Evolutionary conservation across 176 grass and related monocot species (phyloP), one percentile per base, ranked within the genome.

Genomic region (Oropetium thomaeum): DNA sequence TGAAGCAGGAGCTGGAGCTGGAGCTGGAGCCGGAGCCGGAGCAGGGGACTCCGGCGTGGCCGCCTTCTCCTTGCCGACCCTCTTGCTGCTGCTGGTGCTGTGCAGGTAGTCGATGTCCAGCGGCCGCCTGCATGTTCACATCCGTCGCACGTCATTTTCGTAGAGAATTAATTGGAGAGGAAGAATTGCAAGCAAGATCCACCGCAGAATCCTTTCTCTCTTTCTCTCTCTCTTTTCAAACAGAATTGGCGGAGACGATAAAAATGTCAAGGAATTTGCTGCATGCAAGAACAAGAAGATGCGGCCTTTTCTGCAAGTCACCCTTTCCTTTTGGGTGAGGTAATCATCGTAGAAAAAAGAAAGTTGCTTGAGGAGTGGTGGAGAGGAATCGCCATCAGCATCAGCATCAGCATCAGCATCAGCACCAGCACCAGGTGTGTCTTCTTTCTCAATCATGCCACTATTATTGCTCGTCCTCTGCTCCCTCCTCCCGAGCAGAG

Each of bases 91-190:
- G 81, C 76, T 92, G 71, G 79, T 84, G 69, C 89, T 90, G 75
- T 87, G 86, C 8, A 95, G 84, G 82, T 87, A 95, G 71, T 95
- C 96, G 79, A 99, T 92, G 79, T 99, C 96, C 13, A 99, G 82
- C 20, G 96, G 96, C 33, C 96, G 84, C 96, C 96, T 99, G 51
- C 53, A 74, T 7, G 47, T 48, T 1, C 42, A 62, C 45, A 65
- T 10, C 1, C n/a, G n/a, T n/a, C 30, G 8, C 47, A 31, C 1
- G 20, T 69, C 14, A 37, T 49, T 49, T 38, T 4, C 4, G 35
- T 6, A 38, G 35, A 38, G 35, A 38, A 4, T 38, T 23, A 45
- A 45, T 33, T 59, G 7, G 55, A 5, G 37, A 43, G n/a, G 2
- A n/a, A 31, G 10, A 33, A 40, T 23, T 23, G 1, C 64, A 64